Evolutionary conservation across 1,284 basidiomycete species (phyloP).

Genomic region (Peniophora sp.): DNA sequence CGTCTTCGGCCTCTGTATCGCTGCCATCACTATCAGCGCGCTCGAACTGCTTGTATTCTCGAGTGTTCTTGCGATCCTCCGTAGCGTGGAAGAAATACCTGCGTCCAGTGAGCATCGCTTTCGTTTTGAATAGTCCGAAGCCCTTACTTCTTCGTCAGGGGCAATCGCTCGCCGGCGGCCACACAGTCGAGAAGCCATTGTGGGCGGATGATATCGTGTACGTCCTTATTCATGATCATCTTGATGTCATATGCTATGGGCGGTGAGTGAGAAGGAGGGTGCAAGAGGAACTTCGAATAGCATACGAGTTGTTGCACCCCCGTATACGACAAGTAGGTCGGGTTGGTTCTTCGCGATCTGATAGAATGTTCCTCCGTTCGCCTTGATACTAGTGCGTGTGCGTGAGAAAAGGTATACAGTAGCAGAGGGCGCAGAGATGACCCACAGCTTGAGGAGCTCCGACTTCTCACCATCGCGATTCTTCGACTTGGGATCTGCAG

Average conservation of each 20-base stretch:
- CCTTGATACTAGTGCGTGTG: constrained; percentile 49
- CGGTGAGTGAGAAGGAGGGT: neutral
- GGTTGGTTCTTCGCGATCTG: constrained; percentile 51
- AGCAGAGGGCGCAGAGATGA: neutral
- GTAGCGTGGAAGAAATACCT: constrained; percentile 77
- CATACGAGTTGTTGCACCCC: constrained; percentile 55
- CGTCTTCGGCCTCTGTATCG: constrained; percentile 33
- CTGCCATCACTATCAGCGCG: constrained; percentile 17
- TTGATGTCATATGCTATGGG: constrained; percentile 58
- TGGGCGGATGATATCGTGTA: constrained; percentile 68
- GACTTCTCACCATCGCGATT: constrained; percentile 63
- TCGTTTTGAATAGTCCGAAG: neutral
- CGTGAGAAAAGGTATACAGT: neutral
- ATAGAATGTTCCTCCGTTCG: constrained; percentile 68
- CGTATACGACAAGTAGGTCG: constrained; percentile 53
- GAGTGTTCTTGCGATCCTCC: constrained; percentile 20
- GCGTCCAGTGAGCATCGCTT: neutral
- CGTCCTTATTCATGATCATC: constrained; percentile 54
- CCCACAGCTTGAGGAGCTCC: constrained; percentile 57
- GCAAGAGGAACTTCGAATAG: neutral
- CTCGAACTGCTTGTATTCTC: constrained; percentile 22
- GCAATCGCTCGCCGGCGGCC: constrained; percentile 40
- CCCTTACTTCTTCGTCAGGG: constrained; percentile 59
- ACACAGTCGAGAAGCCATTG: constrained; percentile 81
- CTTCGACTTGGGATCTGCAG: constrained; percentile 66